A percentile compares a stretch with the other conserved stretches of the same genome.
Evolutionary conservation across 2,329 filamentous ascomycete genomes (phyloP).

Genomic region (Metarhizium humberi): DNA sequence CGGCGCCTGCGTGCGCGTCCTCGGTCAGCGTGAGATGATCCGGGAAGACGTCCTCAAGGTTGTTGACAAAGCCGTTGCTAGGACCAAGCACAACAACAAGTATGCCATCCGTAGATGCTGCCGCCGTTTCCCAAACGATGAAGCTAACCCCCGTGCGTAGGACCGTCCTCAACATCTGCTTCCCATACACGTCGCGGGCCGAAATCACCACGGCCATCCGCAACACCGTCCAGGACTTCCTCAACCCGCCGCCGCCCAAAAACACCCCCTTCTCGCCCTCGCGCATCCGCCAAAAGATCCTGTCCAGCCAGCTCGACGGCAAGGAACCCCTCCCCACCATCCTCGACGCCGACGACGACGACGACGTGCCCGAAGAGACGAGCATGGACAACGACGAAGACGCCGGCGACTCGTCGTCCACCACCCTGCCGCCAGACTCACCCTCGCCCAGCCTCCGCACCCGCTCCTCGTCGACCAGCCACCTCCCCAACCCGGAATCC

Average conservation of each 20-base stretch:
- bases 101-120: conserved; percentile 19
- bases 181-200: conserved; percentile 91
- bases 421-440: conserved; percentile 47
- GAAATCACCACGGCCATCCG: conserved; percentile 90
- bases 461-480: conserved; percentile 22
- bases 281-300: conserved; percentile 78
- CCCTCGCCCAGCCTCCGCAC: conserved; percentile 30
- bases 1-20: conserved; percentile 74
- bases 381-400: conserved; percentile 29
- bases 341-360: conserved; percentile 25
- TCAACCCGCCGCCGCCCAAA: conserved; percentile 55
- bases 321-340: conserved; percentile 39
- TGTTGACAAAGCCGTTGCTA: conserved; percentile 74
- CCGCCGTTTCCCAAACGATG: background rate
- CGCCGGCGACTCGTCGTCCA: conserved; percentile 50
- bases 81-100: conserved; percentile 82
- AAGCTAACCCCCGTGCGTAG: conserved; percentile 20
- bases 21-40: conserved; percentile 77
- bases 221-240: conserved; percentile 79
- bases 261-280: conserved; percentile 76
- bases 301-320: conserved; percentile 51
- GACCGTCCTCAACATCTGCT: conserved; percentile 79
- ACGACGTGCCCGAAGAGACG: conserved; percentile 22
- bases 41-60: conserved; percentile 81
- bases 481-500: conserved; percentile 64